Evolutionary conservation across 2,329 filamentous ascomycete species (phyloP).

Genomic region (Cercospora zeina): DNA sequence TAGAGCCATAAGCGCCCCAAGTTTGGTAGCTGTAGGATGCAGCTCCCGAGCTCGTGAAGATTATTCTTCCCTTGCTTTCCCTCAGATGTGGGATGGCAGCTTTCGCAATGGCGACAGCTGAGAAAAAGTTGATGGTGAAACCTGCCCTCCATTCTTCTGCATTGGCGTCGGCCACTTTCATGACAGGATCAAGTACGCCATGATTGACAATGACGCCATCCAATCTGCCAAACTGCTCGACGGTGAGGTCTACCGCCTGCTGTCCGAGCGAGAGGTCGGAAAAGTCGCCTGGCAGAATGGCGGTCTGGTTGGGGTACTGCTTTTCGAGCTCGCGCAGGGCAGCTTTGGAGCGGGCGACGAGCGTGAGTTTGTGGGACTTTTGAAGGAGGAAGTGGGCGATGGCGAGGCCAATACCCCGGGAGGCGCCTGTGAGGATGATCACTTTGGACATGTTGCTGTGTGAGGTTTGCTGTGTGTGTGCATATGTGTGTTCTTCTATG

Average conservation of each 20-base stretch:
- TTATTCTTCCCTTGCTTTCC: slow-evolving; percentile 63
- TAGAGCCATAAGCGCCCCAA: slow-evolving; percentile 80
- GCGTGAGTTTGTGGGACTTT: slow-evolving; percentile 48
- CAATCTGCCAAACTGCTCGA: slow-evolving; percentile 64
- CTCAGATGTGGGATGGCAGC: slow-evolving; percentile 69
- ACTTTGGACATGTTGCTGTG: slow-evolving; percentile 42
- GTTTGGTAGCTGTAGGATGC: slow-evolving; percentile 64
- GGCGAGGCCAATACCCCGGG: slow-evolving; percentile 64
- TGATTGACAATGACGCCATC: slow-evolving; percentile 90
- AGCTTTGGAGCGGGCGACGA: slow-evolving; percentile 58
- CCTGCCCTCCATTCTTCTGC: slow-evolving; percentile 70
- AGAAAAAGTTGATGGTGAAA: slow-evolving; percentile 88
- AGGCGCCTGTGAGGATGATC: slow-evolving; percentile 62
- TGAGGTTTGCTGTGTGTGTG: neutral
- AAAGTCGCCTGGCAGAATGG: slow-evolving; percentile 60
- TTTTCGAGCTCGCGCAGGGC: slow-evolving; percentile 57
- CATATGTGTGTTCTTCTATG: neutral
- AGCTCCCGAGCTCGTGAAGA: slow-evolving; percentile 81
- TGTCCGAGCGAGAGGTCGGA: slow-evolving; percentile 56
- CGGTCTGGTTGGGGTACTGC: slow-evolving; percentile 55
- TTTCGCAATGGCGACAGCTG: slow-evolving; percentile 75
- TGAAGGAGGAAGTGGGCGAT: slow-evolving; percentile 60
- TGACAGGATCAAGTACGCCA: slow-evolving; percentile 74
- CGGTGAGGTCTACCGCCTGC: slow-evolving; percentile 64
- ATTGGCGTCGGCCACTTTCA: slow-evolving; percentile 66